Base-by-base conservation (phyloP, 2,329 filamentous ascomycete species). In the Penicillium sp. region DNA sequence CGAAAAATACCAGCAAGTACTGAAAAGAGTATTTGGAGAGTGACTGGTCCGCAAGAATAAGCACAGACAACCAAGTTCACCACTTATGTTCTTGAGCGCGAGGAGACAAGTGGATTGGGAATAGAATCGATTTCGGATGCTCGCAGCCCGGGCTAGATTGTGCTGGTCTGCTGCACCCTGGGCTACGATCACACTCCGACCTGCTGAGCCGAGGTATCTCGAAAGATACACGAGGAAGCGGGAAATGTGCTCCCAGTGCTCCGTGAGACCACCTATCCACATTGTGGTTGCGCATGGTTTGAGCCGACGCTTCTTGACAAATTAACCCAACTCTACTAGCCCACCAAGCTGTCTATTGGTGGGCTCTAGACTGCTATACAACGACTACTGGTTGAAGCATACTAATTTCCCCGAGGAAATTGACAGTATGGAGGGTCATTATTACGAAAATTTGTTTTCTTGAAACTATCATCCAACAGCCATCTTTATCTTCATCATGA, bases 401-500 rank as follows among this genome's bases (percentile, higher is more conserved):
- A n/a, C n/a, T n/a, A n/a, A n/a, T n/a, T n/a, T n/a, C n/a, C n/a
- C n/a, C n/a, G n/a, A n/a, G n/a, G n/a, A n/a, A n/a, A n/a, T n/a
- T n/a, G n/a, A n/a, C n/a, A n/a, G n/a, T n/a, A n/a, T n/a, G n/a
- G n/a, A n/a, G n/a, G n/a, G n/a, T n/a, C n/a, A n/a, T n/a, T n/a
- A n/a, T n/a, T n/a, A n/a, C n/a, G n/a, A n/a, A n/a, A n/a, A n/a
- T n/a, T n/a, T 20, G 15, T 18, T 10, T 17, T 39, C 7, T 13
- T 9, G 20, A 5, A 1, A 23, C n/a, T n/a, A n/a, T 50, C 44
- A 52, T 6, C 57, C 54, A 15, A 51, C 43, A 13, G 64, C 46
- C 52, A 61, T 56, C 46, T 65, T 67, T 39, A 68, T 56, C 46
- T 60, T 67, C 58, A 65, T 63, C 53, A 70, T 64, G 13, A 68